Evolutionary conservation across 495 filamentous ascomycete genomes (phyloP), one percentile per base, ranked within the genome.

Genomic region (Aspergillus bertholletiae): DNA sequence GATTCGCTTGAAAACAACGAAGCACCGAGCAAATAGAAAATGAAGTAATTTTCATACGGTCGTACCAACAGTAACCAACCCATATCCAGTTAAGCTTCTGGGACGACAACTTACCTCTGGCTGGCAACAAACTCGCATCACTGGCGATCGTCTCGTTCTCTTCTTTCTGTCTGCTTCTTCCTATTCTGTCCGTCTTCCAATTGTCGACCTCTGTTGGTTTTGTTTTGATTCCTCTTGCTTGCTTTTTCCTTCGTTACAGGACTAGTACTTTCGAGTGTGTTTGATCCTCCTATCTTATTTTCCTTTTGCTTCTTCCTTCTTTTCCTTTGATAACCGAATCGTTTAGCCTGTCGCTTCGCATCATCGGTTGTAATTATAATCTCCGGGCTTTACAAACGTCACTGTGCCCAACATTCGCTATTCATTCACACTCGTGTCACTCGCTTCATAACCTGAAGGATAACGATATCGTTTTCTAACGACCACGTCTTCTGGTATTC

Each of bases 61-160:
- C 48, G 20, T 51, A 23, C 49, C 13, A 7, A 15, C 23, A n/a
- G n/a, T 35, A 2, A 24, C 21, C 26, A 44, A n/a, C 15, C 26
- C 26, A 17, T 32, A 27, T 17, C 9, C 24, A 45, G 39, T 45
- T 32, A 53, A 53, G 39, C 50, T 45, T 30, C 50, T 53, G 37
- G 49, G 11, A 9, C 32, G 20, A 20, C 48, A 20, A 37, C 34
- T 37, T 37, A 15, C 34, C 34, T n/a, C 26, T 28, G 13, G 34
- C n/a, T 15, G 39, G 39, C 39, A 43, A 43, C 39, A 43, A 43
- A 43, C 39, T 22, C 39, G 39, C 17, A 18, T 53, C 34, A 28
- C 35, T n/a, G 20, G n/a, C 37, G 49, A 37, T 45, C 37, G 37
- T 30, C 35, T 53, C 39, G 34, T 37, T 37, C 34, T 37, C 34